Evolutionary conservation across 108 stramenopile genomes (phyloP), one percentile per base, ranked within the genome.

Genomic region (Nitzschia sp.): DNA sequence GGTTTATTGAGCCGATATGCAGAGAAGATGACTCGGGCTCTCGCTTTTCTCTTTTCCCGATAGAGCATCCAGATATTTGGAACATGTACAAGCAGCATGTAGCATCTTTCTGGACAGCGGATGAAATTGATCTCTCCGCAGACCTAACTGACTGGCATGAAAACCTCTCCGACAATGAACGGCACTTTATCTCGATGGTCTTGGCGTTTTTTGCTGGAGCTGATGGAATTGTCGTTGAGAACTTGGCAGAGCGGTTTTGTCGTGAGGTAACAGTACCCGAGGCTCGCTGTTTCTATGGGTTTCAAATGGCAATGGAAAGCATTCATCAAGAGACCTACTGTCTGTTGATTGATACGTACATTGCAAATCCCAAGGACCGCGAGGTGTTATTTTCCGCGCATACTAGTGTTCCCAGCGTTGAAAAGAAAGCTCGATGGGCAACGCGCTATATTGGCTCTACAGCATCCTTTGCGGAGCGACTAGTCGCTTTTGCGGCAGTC

Each of bases 51-150:
- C 80, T 97, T 25, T 96, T 97, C 53, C 97, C 97, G 11, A 87
- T 97, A 36, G 84, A 88, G 58, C 82, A 96, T 66, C 65, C 87
- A 21, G 97, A 94, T 80, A 72, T 96, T 1, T 95, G 98, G 98
- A 77, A 84, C 48, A 96, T 97, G 95, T 98, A 98, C 92, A 98
- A 98, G 68, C 90, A 97, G 66, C 91, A 94, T 36, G 96, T 96
- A 52, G 98, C 98, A 0, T 96, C 93, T 38, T 98, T 98, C 60
- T 98, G 98, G 98, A 98, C 98, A 15, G 96, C 94, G 3, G 98
- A 98, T 68, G 98, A 98, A 68, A 95, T 98, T 58, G 96, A 98
- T 66, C 85, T 98, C 0, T 90, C 90, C 2, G 77, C 92, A 22
- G 98, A 98, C 76, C 48, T 92, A 45, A 74, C 76, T 1, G 93